A percentile compares a stretch with the other conserved stretches of the same genome.
Conservation (phyloP, 2,329 filamentous ascomycete species). For the Fusarium solani-melongenae region DNA sequence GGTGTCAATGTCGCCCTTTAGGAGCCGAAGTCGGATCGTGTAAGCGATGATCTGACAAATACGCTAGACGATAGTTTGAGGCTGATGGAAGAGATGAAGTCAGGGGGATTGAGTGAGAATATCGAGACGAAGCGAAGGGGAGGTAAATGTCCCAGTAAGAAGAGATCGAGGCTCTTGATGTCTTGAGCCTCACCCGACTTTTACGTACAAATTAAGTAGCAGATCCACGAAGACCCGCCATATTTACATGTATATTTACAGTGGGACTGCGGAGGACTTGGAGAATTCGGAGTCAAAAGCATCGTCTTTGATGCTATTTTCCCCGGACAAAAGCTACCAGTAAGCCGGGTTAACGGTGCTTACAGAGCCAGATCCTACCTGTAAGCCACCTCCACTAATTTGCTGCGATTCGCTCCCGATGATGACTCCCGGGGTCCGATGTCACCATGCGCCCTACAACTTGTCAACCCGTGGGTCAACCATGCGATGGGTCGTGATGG, state of each 20-base stretch:
- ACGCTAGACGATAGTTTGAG: not conserved
- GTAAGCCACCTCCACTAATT: not conserved
- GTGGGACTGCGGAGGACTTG: slow-evolving; percentile 15
- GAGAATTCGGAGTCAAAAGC: slow-evolving; percentile 6
- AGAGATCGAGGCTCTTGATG: not conserved
- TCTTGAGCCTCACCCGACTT: slow-evolving; percentile 14
- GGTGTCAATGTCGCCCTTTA: not conserved
- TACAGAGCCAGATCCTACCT: not conserved
- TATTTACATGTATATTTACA: slow-evolving; percentile 11
- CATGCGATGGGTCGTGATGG: slow-evolving; percentile 25
- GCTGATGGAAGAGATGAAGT: not conserved
- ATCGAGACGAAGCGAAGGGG: not conserved
- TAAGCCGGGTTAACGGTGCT: not conserved
- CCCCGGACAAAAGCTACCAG: not conserved
- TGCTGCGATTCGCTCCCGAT: not conserved
- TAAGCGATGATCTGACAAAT: not conserved
- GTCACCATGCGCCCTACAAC: slow-evolving; percentile 32
- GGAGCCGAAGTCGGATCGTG: slow-evolving; percentile 18
- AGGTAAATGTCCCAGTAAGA: not conserved
- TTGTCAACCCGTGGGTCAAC: slow-evolving; percentile 30
- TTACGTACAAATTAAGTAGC: slow-evolving; percentile 23
- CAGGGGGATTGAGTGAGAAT: not conserved
- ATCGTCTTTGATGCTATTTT: not conserved
- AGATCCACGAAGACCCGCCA: slow-evolving; percentile 11
- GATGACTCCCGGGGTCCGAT: slow-evolving; percentile 20